These are phyloP conservation scores for Pyrenophora graminea DNA, from an alignment of 2,329 filamentous ascomycete genomes.

Conservation along the genomic window DNA sequence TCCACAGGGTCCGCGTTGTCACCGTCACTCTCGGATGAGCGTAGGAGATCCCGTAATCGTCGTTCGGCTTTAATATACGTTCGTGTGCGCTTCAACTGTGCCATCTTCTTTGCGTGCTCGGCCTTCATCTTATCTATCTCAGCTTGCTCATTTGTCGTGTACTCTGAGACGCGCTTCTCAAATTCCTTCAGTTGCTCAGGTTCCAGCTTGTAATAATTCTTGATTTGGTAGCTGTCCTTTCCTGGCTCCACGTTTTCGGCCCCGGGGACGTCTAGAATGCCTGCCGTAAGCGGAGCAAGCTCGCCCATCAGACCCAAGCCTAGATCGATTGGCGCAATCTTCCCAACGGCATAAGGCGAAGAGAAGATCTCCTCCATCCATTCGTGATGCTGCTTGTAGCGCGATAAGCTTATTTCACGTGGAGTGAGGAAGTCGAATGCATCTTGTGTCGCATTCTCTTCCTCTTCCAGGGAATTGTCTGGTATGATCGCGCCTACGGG, in stretches of 20 bases:
- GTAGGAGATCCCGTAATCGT: conserved; percentile 69
- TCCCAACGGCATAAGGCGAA: conserved; percentile 82
- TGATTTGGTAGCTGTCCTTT: conserved; percentile 42
- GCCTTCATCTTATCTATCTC: conserved; percentile 86
- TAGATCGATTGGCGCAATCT: conserved; percentile 85
- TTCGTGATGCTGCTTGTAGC: conserved; percentile 94
- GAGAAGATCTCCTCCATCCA: conserved; percentile 99
- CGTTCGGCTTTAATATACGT: conserved; percentile 75
- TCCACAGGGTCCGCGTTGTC: conserved; percentile 60
- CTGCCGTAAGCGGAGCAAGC: conserved; percentile 78
- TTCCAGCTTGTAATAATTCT: conserved; percentile 70
- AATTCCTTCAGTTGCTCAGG: conserved; percentile 82
- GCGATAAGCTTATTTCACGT: conserved; percentile 80
- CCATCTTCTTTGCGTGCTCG: conserved; percentile 75
- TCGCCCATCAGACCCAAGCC: conserved; percentile 80
- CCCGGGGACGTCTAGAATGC: conserved; percentile 71
- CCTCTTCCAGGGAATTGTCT: conserved; percentile 71
- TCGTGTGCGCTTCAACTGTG: conserved; percentile 72
- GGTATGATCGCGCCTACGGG: conserved; percentile 26
- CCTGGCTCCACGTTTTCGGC: conserved; percentile 33
- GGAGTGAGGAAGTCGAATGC: conserved; percentile 88
- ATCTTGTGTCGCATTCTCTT: conserved; percentile 86
- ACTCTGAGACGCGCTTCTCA: conserved; percentile 73
- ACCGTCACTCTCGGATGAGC: conserved; percentile 40
- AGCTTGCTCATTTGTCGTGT: conserved; percentile 71